Evolutionary conservation across 2,329 filamentous ascomycete genomes (phyloP).

Genomic region (Hypoxylon sp.): DNA sequence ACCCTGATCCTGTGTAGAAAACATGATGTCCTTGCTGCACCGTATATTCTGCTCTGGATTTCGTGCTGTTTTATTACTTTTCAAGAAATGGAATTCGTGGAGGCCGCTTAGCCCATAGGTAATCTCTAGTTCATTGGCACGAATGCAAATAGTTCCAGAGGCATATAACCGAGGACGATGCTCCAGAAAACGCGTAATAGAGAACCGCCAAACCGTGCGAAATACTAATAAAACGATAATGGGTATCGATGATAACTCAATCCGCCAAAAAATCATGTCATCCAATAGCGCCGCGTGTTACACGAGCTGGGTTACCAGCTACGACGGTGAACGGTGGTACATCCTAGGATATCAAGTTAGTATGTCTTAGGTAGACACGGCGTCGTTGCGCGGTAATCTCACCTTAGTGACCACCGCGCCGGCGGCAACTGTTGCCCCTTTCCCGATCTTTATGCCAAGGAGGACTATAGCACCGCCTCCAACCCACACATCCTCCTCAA

Average conservation of each 20-base stretch:
- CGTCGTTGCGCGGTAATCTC: slow-evolving; percentile 40
- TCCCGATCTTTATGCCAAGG: slow-evolving; percentile 82
- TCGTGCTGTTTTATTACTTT: not conserved
- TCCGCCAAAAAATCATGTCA: slow-evolving; percentile 27
- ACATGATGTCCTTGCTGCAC: not conserved
- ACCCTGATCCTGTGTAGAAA: slow-evolving; percentile 11
- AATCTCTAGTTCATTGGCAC: not conserved
- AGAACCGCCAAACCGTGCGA: not conserved
- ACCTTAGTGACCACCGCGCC: slow-evolving; percentile 87
- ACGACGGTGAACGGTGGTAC: slow-evolving; percentile 76
- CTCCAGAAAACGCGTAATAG: not conserved
- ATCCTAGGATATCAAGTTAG: slow-evolving; percentile 57
- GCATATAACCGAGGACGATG: not conserved
- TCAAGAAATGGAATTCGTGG: not conserved
- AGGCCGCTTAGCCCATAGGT: not conserved
- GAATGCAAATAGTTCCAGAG: not conserved
- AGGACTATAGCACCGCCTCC: slow-evolving; percentile 82
- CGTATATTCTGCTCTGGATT: not conserved
- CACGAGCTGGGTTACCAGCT: slow-evolving; percentile 75
- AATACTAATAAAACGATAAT: slow-evolving; percentile 10
- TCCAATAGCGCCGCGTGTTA: slow-evolving; percentile 58
- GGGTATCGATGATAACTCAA: slow-evolving; percentile 25
- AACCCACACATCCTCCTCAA: slow-evolving; percentile 89
- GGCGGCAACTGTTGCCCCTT: slow-evolving; percentile 82
- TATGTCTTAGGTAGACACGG: slow-evolving; percentile 1